Conservation (phyloP, 2,329 filamentous ascomycete species). For the Sphaerulina musiva region DNA sequence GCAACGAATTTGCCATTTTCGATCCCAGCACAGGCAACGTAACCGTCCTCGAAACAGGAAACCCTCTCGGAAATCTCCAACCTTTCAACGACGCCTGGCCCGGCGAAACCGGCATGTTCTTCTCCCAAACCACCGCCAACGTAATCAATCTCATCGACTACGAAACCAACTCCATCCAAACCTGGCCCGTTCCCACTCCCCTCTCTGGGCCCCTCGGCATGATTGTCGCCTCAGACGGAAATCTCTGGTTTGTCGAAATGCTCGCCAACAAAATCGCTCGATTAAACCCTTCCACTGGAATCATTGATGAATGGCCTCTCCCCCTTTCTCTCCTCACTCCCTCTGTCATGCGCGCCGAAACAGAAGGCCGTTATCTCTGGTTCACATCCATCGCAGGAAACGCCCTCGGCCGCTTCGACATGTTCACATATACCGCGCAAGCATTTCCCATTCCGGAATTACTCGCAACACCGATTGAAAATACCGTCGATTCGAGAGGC, state of each 20-base stretch:
- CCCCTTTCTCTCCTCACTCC: conserved; percentile 16
- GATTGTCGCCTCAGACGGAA: conserved; percentile 18
- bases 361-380: conserved; percentile 20
- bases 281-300: conserved; percentile 14
- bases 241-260: conserved; percentile 23
- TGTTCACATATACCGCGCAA: conserved; percentile 15
- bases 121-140: conserved; percentile 21
- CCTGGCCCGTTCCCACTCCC: conserved; percentile 19
- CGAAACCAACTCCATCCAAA: conserved; percentile 17
- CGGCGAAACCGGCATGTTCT: conserved; percentile 22
- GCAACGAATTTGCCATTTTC: conserved; percentile 21
- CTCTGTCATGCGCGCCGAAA: conserved; percentile 23
- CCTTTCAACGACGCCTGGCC: conserved; percentile 25
- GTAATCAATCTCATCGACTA: conserved; percentile 23
- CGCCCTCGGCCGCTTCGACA: conserved; percentile 22
- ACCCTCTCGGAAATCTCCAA: conserved; percentile 20
- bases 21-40: conserved; percentile 17
- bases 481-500: conserved; percentile 18
- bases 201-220: conserved; percentile 19
- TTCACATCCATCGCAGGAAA: conserved; percentile 22
- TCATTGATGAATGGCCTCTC: conserved; percentile 19
- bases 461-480: conserved; percentile 17
- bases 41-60: conserved; percentile 17
- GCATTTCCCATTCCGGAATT: conserved; percentile 17
- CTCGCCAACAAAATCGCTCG: conserved; percentile 23